Evolutionary conservation across 2,329 filamentous ascomycete species (phyloP).

Genomic region (Clonostachys rosea): DNA sequence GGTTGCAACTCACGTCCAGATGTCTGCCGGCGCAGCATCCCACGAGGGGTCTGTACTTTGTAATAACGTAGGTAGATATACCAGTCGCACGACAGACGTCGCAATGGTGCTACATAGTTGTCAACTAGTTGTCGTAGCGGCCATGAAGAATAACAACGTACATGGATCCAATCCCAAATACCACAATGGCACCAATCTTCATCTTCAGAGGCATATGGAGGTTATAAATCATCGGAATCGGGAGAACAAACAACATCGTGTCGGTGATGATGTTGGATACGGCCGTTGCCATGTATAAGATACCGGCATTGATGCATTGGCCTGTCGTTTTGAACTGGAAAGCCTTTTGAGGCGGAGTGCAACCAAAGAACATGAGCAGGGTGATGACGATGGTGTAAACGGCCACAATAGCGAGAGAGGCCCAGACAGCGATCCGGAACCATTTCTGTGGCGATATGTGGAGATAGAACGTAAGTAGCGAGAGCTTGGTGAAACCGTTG

Average conservation of each 20-base stretch:
- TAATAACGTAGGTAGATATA: conserved; percentile 14
- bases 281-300: conserved; percentile 42
- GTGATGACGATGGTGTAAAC: conserved; percentile 19
- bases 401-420: conserved; percentile 18
- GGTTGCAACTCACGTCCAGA: conserved; percentile 16
- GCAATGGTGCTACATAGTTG: conserved; percentile 16
- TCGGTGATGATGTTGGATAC: conserved; percentile 41
- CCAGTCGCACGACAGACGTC: conserved; percentile 20
- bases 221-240: conserved; percentile 35
- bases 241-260: conserved; percentile 36
- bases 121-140: too few relatives aligned
- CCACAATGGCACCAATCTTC: conserved; percentile 32
- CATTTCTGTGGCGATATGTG: conserved; percentile 23
- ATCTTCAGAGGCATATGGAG: conserved; percentile 37
- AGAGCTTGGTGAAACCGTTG: conserved; percentile 27
- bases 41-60: conserved; percentile 17
- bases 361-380: conserved; percentile 13
- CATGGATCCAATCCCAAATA: conserved; percentile 35
- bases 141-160: conserved; percentile 1
- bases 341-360: conserved; percentile 12
- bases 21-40: conserved; percentile 16
- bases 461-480: conserved; percentile 27
- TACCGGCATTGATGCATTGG: conserved; percentile 33
- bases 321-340: conserved; percentile 12
- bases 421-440: conserved; percentile 20